A percentile compares a stretch with the other conserved stretches of the same genome.
Conservation (phyloP, 2,329 filamentous ascomycete species). For the Canariomyces notabilis region DNA sequence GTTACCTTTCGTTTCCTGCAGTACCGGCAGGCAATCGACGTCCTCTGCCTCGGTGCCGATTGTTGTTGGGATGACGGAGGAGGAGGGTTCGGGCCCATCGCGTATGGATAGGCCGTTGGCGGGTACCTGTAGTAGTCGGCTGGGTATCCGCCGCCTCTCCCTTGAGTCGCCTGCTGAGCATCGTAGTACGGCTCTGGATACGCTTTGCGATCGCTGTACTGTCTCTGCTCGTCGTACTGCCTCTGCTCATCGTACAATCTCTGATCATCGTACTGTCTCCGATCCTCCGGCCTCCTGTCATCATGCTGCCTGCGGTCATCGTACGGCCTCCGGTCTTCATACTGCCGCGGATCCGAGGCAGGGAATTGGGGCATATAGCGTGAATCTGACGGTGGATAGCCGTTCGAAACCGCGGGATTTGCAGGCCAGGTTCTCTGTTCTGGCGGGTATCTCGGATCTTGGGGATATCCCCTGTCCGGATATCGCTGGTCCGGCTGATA, state of each 20-base stretch:
- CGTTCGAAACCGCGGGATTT: slow-evolving; percentile 35
- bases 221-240: slow-evolving; percentile 17
- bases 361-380: slow-evolving; percentile 18
- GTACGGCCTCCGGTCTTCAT: slow-evolving; percentile 17
- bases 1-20: slow-evolving; percentile 57
- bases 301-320: slow-evolving; percentile 17
- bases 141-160: slow-evolving; percentile 13
- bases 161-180: slow-evolving; percentile 13
- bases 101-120: slow-evolving; percentile 22
- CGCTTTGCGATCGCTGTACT: slow-evolving; percentile 13
- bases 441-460: slow-evolving; percentile 22
- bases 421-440: slow-evolving; percentile 22
- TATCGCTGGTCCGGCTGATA: slow-evolving; percentile 19
- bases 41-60: slow-evolving; percentile 53
- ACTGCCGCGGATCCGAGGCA: slow-evolving; percentile 12
- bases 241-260: slow-evolving; percentile 15
- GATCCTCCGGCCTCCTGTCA: slow-evolving; percentile 17
- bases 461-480: slow-evolving; percentile 28
- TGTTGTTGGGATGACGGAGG: slow-evolving; percentile 38
- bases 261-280: slow-evolving; percentile 16
- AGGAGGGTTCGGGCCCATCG: slow-evolving; percentile 13
- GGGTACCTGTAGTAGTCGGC: slow-evolving; percentile 30
- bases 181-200: slow-evolving; percentile 23
- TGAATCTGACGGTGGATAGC: slow-evolving; percentile 26
- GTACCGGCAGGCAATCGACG: slow-evolving; percentile 56